A percentile compares a stretch with the other conserved stretches of the same genome.
These are phyloP conservation scores for Leccinum rimulosum DNA, from an alignment of 768 basidiomycete genomes.

Conservation along the genomic window DNA sequence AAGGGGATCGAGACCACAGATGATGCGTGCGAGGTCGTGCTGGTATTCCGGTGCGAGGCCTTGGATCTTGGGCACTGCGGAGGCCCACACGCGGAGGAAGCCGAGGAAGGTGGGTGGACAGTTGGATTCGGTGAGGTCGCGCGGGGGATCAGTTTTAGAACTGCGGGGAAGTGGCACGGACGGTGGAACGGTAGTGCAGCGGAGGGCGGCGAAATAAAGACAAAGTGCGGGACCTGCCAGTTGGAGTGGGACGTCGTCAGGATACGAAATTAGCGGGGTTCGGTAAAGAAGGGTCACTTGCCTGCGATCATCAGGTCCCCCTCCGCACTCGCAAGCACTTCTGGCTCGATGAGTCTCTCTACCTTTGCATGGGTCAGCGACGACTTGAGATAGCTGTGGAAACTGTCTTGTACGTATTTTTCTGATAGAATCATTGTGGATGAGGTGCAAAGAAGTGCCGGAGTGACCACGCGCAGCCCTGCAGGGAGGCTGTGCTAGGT, in stretches of 20 bases:
- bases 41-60: conserved; percentile 58
- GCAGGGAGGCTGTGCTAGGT: conserved; percentile 2
- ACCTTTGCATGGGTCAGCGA: conserved; percentile 76
- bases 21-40: conserved; percentile 79
- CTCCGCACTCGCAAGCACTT: conserved; percentile 74
- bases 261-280: not conserved
- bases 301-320: conserved; percentile 86
- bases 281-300: conserved; percentile 26
- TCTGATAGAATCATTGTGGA: conserved; percentile 47
- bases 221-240: conserved; percentile 71
- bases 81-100: conserved; percentile 74
- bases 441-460: not conserved
- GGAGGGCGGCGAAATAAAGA: conserved; percentile 80
- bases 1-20: conserved; percentile 58
- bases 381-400: conserved; percentile 79
- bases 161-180: conserved; percentile 74
- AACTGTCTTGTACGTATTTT: conserved; percentile 68
- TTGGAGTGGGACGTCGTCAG: not conserved
- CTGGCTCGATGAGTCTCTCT: conserved; percentile 69
- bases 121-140: conserved; percentile 61
- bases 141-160: conserved; percentile 45
- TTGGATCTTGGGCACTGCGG: conserved; percentile 64
- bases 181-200: conserved; percentile 72
- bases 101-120: conserved; percentile 67
- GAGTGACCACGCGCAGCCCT: not conserved